These are phyloP conservation scores for Gyromitra esculenta DNA, from an alignment of 2,329 filamentous ascomycete species.

Conservation along the genomic window DNA sequence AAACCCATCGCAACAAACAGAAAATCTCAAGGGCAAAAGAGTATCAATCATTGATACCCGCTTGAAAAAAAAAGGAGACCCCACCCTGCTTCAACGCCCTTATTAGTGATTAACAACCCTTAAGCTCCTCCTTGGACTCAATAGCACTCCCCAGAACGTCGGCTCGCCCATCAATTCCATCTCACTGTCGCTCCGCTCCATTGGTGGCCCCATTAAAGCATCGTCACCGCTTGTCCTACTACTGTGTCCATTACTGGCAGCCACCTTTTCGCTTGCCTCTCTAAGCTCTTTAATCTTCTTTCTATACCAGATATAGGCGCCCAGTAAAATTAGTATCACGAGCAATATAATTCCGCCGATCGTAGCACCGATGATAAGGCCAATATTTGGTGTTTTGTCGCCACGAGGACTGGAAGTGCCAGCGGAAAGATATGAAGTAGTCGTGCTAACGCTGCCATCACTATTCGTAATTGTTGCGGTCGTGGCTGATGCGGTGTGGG, in stretches of 20 bases:
- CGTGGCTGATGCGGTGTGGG: constrained; percentile 58
- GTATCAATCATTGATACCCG: neutral
- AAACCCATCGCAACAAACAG: neutral
- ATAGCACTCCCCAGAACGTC: constrained; percentile 74
- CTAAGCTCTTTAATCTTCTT: constrained; percentile 56
- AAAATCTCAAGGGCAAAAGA: neutral
- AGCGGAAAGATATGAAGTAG: constrained; percentile 58
- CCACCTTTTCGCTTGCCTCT: constrained; percentile 48
- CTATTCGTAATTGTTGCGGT: constrained; percentile 61
- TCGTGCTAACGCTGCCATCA: constrained; percentile 62
- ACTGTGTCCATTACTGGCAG: constrained; percentile 39
- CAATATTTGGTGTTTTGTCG: constrained; percentile 62
- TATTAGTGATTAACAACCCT: constrained; percentile 70
- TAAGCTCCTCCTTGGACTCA: constrained; percentile 74
- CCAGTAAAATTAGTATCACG: constrained; percentile 70
- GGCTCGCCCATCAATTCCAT: constrained; percentile 71
- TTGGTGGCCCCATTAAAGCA: constrained; percentile 56
- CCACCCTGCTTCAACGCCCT: neutral
- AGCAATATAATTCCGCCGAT: constrained; percentile 62
- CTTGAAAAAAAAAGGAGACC: neutral
- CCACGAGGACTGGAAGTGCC: constrained; percentile 64
- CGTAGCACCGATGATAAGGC: constrained; percentile 67
- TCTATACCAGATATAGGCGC: constrained; percentile 72
- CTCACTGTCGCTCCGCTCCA: constrained; percentile 38
- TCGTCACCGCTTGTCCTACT: constrained; percentile 57